A percentile compares a stretch with the other conserved stretches of the same genome.
These are phyloP conservation scores for Globisporangium paroecandrum DNA, from an alignment of 352 stramenopile genomes.

Conservation along the genomic window DNA sequence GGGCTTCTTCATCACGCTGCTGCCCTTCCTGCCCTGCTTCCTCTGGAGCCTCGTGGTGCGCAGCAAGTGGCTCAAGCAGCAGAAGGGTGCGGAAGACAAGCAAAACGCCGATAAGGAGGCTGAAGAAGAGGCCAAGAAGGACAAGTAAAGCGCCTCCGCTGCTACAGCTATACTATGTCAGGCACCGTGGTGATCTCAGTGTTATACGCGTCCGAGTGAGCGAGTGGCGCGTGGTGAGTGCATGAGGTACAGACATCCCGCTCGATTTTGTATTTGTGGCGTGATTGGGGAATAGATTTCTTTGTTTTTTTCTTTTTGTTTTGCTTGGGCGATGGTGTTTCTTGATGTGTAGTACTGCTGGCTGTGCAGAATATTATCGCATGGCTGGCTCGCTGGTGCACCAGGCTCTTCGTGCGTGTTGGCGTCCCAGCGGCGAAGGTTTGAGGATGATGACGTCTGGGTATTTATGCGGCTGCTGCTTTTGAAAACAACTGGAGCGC, in stretches of 20 bases:
- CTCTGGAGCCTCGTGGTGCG: slow-evolving; percentile 82
- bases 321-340: background rate
- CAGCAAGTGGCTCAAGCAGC: slow-evolving; percentile 56
- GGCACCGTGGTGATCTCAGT: background rate
- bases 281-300: slow-evolving; percentile 11
- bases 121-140: slow-evolving; percentile 16
- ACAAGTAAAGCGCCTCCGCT: slow-evolving; percentile 13
- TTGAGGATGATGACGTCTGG: background rate
- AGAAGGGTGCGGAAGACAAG: slow-evolving; percentile 26
- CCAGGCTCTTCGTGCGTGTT: background rate
- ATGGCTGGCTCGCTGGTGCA: background rate
- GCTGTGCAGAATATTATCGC: background rate
- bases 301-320: background rate
- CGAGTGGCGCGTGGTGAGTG: background rate
- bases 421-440: background rate
- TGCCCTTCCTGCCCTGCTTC: slow-evolving; percentile 80
- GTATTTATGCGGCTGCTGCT: slow-evolving; percentile 4
- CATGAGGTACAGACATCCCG: slow-evolving; percentile 1
- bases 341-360: background rate
- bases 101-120: slow-evolving; percentile 19
- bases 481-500: slow-evolving; percentile 5
- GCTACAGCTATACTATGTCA: background rate
- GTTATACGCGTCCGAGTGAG: background rate
- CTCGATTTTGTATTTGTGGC: slow-evolving; percentile 3
- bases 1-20: slow-evolving; percentile 82